Conservation (phyloP, 2,329 filamentous ascomycete species). For the Colletotrichum melonis region DNA sequence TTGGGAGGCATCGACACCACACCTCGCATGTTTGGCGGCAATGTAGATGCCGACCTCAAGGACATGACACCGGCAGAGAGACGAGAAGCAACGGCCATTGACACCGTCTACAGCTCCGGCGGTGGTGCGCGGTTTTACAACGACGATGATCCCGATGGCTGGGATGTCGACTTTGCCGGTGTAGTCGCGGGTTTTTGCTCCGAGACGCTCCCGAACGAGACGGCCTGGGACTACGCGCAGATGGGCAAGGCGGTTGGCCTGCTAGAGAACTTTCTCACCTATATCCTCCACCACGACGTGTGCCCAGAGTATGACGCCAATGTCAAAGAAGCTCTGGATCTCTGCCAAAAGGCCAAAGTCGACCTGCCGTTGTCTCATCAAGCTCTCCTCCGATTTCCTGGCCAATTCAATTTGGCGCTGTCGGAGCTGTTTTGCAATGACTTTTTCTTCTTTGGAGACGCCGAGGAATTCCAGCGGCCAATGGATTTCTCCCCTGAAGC, state of each 20-base stretch:
- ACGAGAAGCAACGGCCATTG: conserved; percentile 71
- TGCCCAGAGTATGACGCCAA: conserved; percentile 83
- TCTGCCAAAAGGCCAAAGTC: conserved; percentile 74
- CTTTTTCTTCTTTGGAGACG: conserved; percentile 32
- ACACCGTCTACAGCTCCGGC: conserved; percentile 64
- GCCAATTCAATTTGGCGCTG: conserved; percentile 83
- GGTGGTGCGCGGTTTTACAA: conserved; percentile 61
- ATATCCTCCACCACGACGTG: conserved; percentile 85
- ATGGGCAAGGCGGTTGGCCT: conserved; percentile 74
- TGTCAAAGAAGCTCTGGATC: conserved; percentile 70
- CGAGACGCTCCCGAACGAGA: conserved; percentile 57
- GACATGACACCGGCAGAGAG: conserved; percentile 73
- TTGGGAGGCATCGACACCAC: conserved; percentile 82
- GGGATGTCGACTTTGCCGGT: conserved; percentile 83
- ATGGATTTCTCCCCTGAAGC: conserved; percentile 54
- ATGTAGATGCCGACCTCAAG: conserved; percentile 65
- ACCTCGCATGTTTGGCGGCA: conserved; percentile 68
- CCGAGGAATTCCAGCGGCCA: conserved; percentile 44
- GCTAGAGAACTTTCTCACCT: conserved; percentile 88
- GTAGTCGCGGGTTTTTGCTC: conserved; percentile 85
- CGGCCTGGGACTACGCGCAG: conserved; percentile 64
- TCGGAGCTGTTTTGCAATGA: conserved; percentile 71
- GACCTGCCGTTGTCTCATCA: conserved; percentile 73
- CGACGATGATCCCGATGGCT: conserved; percentile 62
- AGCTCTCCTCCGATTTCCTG: conserved; percentile 70